These are phyloP conservation scores for Aphanomyces astaci DNA, from an alignment of 352 stramenopile genomes.

Conservation along the genomic window DNA sequence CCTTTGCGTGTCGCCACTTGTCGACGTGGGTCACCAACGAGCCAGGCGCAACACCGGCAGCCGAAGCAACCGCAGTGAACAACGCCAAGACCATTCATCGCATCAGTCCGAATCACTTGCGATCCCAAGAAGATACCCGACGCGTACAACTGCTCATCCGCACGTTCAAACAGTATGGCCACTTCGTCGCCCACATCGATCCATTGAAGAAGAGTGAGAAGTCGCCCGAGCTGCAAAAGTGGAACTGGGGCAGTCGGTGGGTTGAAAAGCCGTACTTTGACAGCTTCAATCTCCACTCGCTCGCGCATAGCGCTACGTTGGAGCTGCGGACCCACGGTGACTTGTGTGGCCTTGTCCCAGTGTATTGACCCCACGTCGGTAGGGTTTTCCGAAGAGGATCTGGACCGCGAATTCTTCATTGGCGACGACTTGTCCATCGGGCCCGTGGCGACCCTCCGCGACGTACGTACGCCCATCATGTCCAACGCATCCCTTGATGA, in stretches of 20 bases:
- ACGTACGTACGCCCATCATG: too few species aligned
- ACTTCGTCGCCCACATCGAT: slow-evolving; percentile 84
- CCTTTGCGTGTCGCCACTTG: not conserved
- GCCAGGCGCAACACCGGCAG: not conserved
- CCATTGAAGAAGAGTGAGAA: slow-evolving; percentile 83
- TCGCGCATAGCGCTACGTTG: slow-evolving; percentile 73
- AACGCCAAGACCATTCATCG: not conserved
- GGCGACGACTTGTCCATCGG: slow-evolving; percentile 79
- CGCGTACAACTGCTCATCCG: slow-evolving; percentile 76
- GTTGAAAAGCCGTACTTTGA: slow-evolving; percentile 82
- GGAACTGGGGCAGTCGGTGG: slow-evolving; percentile 76
- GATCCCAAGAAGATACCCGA: slow-evolving; percentile 79
- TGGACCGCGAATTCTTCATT: slow-evolving; percentile 90
- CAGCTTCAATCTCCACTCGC: slow-evolving; percentile 76
- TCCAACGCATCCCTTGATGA: too few species aligned
- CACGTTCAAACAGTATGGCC: slow-evolving; percentile 84
- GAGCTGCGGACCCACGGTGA: slow-evolving; percentile 74
- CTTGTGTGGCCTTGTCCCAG: not conserved
- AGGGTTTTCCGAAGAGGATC: slow-evolving; percentile 85
- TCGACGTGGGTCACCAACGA: not conserved
- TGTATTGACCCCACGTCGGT: slow-evolving; percentile 25
- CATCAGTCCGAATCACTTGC: slow-evolving; percentile 25
- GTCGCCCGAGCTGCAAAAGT: slow-evolving; percentile 74
- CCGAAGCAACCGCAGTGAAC: too few species aligned
- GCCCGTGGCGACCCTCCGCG: slow-evolving; percentile 60